Evolutionary conservation across 345 rosid genomes (phyloP).

Genomic region (Sisymbrium irio): DNA sequence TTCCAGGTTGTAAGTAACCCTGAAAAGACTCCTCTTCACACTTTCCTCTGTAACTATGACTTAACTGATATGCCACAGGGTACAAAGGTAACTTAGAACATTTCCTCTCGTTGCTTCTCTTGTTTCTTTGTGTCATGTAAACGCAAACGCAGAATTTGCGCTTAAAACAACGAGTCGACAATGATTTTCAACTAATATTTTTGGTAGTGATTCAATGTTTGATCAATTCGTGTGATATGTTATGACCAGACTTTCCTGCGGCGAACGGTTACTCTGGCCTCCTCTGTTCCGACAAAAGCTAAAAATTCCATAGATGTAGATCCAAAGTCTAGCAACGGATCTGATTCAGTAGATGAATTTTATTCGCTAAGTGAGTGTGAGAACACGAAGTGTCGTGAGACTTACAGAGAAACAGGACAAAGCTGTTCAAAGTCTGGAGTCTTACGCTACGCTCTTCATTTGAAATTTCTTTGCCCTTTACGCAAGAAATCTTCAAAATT

Average conservation of each 20-base stretch:
- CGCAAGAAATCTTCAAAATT: conserved; percentile 50
- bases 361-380: conserved; percentile 5
- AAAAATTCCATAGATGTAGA: not conserved
- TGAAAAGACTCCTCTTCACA: conserved; percentile 90
- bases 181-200: no score
- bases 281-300: conserved; percentile 45
- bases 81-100: conserved; percentile 28
- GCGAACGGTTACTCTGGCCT: conserved; percentile 68
- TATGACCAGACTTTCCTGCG: conserved; percentile 71
- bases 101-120: not conserved
- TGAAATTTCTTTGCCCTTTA: conserved; percentile 70
- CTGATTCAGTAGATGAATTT: conserved; percentile 19
- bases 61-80: conserved; percentile 89
- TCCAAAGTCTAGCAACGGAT: conserved; percentile 21
- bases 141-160: no score
- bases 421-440: conserved; percentile 60
- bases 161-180: no score
- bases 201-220: not conserved
- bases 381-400: conserved; percentile 30
- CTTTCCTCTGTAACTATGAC: conserved; percentile 87
- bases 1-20: conserved; percentile 88
- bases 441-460: conserved; percentile 85
- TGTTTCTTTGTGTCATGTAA: no score
- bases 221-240: not conserved
- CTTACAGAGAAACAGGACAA: conserved; percentile 28